Conservation (phyloP, 2,329 filamentous ascomycete species). For the Chaetomiaceae sp. region DNA sequence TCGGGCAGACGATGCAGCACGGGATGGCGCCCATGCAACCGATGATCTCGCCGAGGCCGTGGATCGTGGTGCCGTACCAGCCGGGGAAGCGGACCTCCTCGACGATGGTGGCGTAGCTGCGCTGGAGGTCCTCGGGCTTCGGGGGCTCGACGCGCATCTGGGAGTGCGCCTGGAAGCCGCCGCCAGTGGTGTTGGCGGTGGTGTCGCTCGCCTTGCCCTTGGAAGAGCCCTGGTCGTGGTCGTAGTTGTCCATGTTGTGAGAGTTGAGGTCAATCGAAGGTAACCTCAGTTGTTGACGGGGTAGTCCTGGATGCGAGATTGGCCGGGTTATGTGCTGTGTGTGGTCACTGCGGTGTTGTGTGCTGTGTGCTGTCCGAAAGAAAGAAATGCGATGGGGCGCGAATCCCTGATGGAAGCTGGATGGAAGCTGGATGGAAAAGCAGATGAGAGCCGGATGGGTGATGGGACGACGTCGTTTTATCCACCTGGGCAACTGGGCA, state of each 20-base stretch:
- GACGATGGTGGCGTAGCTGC: slow-evolving; percentile 65
- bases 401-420: too few species aligned
- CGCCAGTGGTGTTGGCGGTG: slow-evolving; percentile 4
- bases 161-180: slow-evolving; percentile 48
- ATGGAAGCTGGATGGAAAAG: too few species aligned
- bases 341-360: too few species aligned
- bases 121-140: slow-evolving; percentile 76
- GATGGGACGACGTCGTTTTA: too few species aligned
- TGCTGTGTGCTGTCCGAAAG: too few species aligned
- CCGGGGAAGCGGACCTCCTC: slow-evolving; percentile 64
- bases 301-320: too few species aligned
- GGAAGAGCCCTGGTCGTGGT: slow-evolving; percentile 7
- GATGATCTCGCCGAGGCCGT: slow-evolving; percentile 64
- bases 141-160: slow-evolving; percentile 72
- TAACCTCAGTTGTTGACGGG: too few species aligned
- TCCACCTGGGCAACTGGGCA: too few species aligned
- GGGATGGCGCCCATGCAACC: slow-evolving; percentile 82
- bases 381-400: too few species aligned
- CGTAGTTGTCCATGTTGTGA: slow-evolving; percentile 3
- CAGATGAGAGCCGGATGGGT: too few species aligned
- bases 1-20: slow-evolving; percentile 87
- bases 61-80: slow-evolving; percentile 81
- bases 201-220: slow-evolving; percentile 22
- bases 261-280: background rate
- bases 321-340: too few species aligned